Evolutionary conservation across 2,329 filamentous ascomycete species (phyloP), one percentile per base, ranked within the genome.

Genomic region (Colletotrichum cuscutae): DNA sequence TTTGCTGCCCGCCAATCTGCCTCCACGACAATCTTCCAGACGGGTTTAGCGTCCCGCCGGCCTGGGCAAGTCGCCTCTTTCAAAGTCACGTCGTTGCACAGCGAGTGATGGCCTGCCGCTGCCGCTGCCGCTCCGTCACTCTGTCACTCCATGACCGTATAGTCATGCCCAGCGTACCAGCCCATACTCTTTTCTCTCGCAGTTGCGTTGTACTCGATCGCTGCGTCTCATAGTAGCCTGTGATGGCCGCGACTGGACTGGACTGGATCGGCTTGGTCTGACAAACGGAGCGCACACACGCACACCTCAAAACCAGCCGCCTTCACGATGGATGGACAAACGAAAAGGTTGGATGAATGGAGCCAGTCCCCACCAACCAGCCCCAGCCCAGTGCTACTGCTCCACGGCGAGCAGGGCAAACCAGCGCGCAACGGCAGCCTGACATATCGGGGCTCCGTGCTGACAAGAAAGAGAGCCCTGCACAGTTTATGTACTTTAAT

Each of bases 21-120:
- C 71, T 71, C 28, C 66, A 61, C 61, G 60, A 57, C 35, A 42
- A 49, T 49, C 37, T 13, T 58, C 66, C 56, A 65, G 49, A 71
- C 9, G 49, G 67, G 71, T 42, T 65, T 71, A 73, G 71, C 60
- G 71, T 71, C 71, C 67, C 71, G 61, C 67, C 61, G 37, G 56
- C 67, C 49, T 73, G 61, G 66, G 58, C 67, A 54, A 56, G 49
- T 73, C 70, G 60, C 35, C 70, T 70, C 54, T 65, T 24, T 65
- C 54, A 35, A 56, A 72, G 70, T 72, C 70, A 72, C 59, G 37
- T 65, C 15, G 64, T 57, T 54, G 35, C 65, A 56, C 63, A 37
- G n/a, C 46, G 28, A 49, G 42, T 49, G 42, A 49, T 49, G 42
- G 42, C 15, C 42, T 49, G 42, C 42, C 8, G 15, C 46, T 54